A percentile compares a stretch with the other conserved stretches of the same genome.
phyloP scores from a whole-genome alignment of 345 rosid species.

The Gossypium herbaceum region DNA sequence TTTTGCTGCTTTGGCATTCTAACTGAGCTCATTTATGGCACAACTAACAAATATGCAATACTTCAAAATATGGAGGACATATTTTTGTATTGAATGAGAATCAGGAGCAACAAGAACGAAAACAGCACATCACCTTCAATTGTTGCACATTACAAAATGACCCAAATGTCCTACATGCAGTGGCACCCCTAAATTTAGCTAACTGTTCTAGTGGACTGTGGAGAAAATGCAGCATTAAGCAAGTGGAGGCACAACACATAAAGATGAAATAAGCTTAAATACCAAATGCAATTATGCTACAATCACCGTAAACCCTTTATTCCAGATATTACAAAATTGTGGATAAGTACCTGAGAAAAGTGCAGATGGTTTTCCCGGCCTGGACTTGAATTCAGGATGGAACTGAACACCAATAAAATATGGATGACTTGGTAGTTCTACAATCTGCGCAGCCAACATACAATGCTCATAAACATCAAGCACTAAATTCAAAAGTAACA shows the following conservation, averaged over 20 bases:
- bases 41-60: neutral
- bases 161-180: neutral
- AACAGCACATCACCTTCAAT: neutral
- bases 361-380: conserved; percentile 93
- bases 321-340: neutral
- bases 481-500: neutral
- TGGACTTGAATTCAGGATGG: conserved; percentile 95
- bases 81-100: neutral
- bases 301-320: neutral
- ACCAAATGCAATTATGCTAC: neutral
- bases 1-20: too few species aligned
- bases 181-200: neutral
- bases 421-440: conserved; percentile 59
- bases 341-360: conserved; percentile 59
- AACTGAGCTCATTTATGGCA: too few species aligned
- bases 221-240: neutral
- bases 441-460: conserved; percentile 40
- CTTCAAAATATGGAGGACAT: neutral
- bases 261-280: neutral
- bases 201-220: neutral
- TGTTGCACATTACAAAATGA: neutral
- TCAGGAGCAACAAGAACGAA: neutral
- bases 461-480: neutral
- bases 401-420: conserved; percentile 77
- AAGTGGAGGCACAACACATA: neutral